A percentile compares a stretch with the other conserved stretches of the same genome.
These are phyloP conservation scores for Volvox reticuliferus DNA, from an alignment of 139 green algal genomes.

Conservation along the genomic window DNA sequence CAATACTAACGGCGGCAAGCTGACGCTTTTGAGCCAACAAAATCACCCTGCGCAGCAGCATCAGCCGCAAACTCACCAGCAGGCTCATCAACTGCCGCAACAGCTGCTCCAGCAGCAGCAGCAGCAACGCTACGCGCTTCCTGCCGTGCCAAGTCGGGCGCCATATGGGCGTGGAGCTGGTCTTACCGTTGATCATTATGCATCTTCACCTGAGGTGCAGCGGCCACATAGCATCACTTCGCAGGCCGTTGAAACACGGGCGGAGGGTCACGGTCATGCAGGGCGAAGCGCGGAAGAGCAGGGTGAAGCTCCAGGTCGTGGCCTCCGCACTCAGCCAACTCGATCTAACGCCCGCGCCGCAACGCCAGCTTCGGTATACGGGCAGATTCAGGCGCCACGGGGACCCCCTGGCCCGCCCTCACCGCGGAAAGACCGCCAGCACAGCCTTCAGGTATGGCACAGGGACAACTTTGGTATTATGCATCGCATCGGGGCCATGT, in stretches of 20 bases:
- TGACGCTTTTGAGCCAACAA: neutral
- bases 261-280: neutral
- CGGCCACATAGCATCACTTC: conserved; percentile 59
- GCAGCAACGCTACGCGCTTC: conserved; percentile 1
- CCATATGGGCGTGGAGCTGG: neutral
- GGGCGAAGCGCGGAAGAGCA: neutral
- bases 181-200: conserved; percentile 48
- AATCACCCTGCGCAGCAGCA: neutral
- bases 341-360: conserved; percentile 40
- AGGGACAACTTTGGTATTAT: too few relatives aligned
- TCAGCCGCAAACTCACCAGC: conserved; percentile 1
- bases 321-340: neutral
- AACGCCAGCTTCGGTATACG: conserved; percentile 56
- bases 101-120: conserved; percentile 1
- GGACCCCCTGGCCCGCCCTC: neutral
- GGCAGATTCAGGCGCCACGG: conserved; percentile 35
- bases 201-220: conserved; percentile 58
- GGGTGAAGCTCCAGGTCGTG: neutral
- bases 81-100: neutral
- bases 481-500: too few relatives aligned
- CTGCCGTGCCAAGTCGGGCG: neutral
- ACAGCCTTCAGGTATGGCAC: conserved; percentile 4
- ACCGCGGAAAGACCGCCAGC: neutral
- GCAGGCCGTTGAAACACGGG: conserved; percentile 35
- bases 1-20: neutral